Evolutionary conservation across 768 basidiomycete species (phyloP), one percentile per base, ranked within the genome.

Genomic region (Bullera alba): DNA sequence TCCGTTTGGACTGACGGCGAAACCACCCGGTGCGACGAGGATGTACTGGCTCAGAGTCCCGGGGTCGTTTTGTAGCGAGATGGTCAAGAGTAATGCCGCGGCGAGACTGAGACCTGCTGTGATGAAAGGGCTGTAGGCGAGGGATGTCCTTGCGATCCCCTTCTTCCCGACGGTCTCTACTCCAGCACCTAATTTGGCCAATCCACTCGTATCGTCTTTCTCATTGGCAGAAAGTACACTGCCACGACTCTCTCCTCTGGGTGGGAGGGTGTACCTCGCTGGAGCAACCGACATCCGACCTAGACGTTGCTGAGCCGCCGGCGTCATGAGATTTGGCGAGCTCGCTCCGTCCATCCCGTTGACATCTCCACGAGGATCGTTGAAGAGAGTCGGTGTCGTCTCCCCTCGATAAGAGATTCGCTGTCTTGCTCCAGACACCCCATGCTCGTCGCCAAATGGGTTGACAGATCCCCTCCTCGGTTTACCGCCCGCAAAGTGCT

Each of bases 221-320:
- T 14, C n/a, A n/a, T n/a, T n/a, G n/a, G n/a, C n/a, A n/a, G n/a
- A n/a, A n/a, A n/a, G n/a, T n/a, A n/a, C n/a, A n/a, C n/a, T n/a
- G n/a, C n/a, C 10, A 39, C 42, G 23, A 26, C 42, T 43, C 6
- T 7, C 23, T 43, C 8, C 22, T 8, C 28, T 21, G 16, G 19
- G 29, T 15, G 53, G 46, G 8, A 56, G 19, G 17, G 61, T 48
- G 35, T 63, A 63, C 47, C 57, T 32, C 7, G 63, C 48, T 2
- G 60, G 43, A 1, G 63, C 66, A 8, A 64, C 60, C 29, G 66
- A 65, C 66, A 68, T 68, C 22, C 63, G 28, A 2, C 66, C 66
- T 26, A 68, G 42, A n/a, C 53, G 54, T 7, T 62, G 51, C 22
- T 60, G 60, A 27, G 54, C 54, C 19, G 46, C 50, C 5, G 58